Evolutionary conservation across 2,329 filamentous ascomycete species (phyloP).

Genomic region (Alternaria arborescens): DNA sequence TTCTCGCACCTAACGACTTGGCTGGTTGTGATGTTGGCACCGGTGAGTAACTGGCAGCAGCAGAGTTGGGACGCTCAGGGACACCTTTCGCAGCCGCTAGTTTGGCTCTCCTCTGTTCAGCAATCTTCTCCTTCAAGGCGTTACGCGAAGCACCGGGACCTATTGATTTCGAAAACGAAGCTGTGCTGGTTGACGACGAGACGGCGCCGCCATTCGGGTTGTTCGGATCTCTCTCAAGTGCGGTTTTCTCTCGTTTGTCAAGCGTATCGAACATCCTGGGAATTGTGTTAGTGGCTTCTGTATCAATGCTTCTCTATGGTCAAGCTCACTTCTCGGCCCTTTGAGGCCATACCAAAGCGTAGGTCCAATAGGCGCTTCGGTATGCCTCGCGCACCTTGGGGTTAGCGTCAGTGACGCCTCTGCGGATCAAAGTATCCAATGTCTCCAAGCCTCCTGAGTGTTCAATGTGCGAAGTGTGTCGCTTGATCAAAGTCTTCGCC

Average conservation of each 20-base stretch:
- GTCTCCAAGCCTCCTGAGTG: conserved; percentile 83
- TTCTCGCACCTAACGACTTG: conserved; percentile 43
- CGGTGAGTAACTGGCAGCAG: conserved; percentile 63
- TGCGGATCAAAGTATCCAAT: conserved; percentile 87
- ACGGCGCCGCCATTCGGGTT: conserved; percentile 73
- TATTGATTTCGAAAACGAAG: conserved; percentile 55
- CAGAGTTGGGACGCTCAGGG: conserved; percentile 65
- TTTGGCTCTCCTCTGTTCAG: conserved; percentile 76
- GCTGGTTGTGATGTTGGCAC: conserved; percentile 49
- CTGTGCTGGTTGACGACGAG: conserved; percentile 58
- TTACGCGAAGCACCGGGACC: conserved; percentile 59
- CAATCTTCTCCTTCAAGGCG: conserved; percentile 81
- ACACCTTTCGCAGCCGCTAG: conserved; percentile 54
- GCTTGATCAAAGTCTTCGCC: conserved; percentile 82
- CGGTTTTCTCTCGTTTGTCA: conserved; percentile 78
- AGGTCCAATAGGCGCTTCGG: conserved; percentile 86
- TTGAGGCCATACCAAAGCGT: conserved; percentile 78
- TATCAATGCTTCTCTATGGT: not conserved
- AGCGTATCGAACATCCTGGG: conserved; percentile 78
- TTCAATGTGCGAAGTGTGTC: conserved; percentile 85
- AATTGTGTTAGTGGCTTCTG: conserved; percentile 28
- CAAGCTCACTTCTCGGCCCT: conserved; percentile 74
- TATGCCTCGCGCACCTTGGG: conserved; percentile 88
- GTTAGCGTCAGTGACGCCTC: conserved; percentile 87
- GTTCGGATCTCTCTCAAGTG: conserved; percentile 82